Conservation (phyloP, 148 eudicot genomes). For the Diospyros lotus region DNA sequence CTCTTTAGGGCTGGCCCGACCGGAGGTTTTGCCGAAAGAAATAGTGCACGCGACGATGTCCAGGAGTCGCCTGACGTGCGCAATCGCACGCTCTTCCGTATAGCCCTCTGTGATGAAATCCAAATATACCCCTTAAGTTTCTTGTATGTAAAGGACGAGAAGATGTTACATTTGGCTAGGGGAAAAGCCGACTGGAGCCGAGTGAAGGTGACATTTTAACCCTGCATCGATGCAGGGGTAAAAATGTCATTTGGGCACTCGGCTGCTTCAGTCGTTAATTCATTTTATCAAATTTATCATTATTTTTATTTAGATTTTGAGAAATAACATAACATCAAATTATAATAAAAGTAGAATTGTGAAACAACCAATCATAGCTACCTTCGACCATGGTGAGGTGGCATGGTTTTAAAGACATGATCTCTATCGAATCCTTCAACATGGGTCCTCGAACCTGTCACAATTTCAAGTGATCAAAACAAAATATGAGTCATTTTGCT, state of each 20-base stretch:
- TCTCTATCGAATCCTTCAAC: conserved; percentile 67
- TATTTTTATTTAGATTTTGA: too few species aligned
- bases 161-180: too few species aligned
- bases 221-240: too few species aligned
- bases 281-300: too few species aligned
- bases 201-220: too few species aligned
- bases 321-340: not conserved
- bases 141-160: too few species aligned
- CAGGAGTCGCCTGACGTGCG: conserved; percentile 73
- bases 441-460: conserved; percentile 64
- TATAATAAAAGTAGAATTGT: too few species aligned
- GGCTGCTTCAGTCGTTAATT: too few species aligned
- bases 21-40: conserved; percentile 40
- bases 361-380: conserved; percentile 11
- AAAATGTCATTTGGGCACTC: too few species aligned
- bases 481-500: too few species aligned
- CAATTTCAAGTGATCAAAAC: too few species aligned
- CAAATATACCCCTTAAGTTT: not conserved
- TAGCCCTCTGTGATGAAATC: conserved; percentile 55
- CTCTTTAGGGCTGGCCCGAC: conserved; percentile 25
- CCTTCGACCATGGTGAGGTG: conserved; percentile 77
- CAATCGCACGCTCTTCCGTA: conserved; percentile 52
- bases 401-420: conserved; percentile 64
- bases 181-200: too few species aligned
- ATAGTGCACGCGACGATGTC: conserved; percentile 89